Conservation (phyloP, 2,329 filamentous ascomycete species). For the Stachybotrys elegans region DNA sequence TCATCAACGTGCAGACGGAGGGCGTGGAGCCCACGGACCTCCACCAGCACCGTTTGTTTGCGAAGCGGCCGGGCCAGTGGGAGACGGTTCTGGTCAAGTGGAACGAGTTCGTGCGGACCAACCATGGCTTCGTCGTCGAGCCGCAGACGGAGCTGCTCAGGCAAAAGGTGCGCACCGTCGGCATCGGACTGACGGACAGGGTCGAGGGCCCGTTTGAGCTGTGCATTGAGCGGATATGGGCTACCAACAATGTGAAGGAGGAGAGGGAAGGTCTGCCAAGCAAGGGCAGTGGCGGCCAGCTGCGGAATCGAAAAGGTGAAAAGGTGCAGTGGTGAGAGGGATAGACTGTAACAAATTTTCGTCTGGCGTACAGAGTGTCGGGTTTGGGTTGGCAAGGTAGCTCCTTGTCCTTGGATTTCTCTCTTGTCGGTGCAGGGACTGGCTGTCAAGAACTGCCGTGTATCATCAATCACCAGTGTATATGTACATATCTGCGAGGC, state of each 20-base stretch:
- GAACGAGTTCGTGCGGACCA: slow-evolving; percentile 91
- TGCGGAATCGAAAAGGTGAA: slow-evolving; percentile 32
- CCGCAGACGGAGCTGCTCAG: slow-evolving; percentile 86
- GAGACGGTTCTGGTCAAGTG: slow-evolving; percentile 91
- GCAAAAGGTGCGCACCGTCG: slow-evolving; percentile 79
- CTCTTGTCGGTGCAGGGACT: too few relatives aligned
- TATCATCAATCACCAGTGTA: too few relatives aligned
- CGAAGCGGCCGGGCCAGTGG: slow-evolving; percentile 77
- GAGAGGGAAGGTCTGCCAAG: too few relatives aligned
- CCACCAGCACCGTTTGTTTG: slow-evolving; percentile 86
- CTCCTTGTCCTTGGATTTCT: too few relatives aligned
- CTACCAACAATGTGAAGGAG: slow-evolving; percentile 58
- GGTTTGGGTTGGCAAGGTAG: too few relatives aligned
- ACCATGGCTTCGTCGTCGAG: slow-evolving; percentile 86
- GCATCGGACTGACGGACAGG: slow-evolving; percentile 84
- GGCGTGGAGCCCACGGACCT: slow-evolving; percentile 91
- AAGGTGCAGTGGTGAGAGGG: slow-evolving; percentile 29
- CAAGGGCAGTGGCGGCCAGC: slow-evolving; percentile 17
- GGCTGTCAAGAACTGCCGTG: too few relatives aligned
- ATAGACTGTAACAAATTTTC: background rate
- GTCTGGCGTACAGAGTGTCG: background rate
- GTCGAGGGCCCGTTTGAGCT: slow-evolving; percentile 85
- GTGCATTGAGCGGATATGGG: slow-evolving; percentile 82
- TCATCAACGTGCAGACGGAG: slow-evolving; percentile 94
- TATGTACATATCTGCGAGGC: too few relatives aligned